Evolutionary conservation across 1,284 basidiomycete genomes (phyloP).

Genomic region (Phenoliferia sp.): DNA sequence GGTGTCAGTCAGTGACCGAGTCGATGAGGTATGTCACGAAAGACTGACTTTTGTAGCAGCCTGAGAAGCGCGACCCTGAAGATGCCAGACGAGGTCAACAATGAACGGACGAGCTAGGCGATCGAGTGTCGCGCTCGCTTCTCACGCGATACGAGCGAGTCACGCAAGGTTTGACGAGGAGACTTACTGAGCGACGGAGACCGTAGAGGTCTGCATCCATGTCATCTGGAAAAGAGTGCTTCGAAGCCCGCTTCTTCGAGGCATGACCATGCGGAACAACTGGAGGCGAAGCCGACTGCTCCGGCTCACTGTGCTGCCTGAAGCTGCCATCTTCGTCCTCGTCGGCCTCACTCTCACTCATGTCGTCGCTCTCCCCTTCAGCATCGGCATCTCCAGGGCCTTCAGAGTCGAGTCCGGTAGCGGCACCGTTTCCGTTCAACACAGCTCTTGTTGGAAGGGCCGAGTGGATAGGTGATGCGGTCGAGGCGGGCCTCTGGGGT

Average conservation of each 20-base stretch:
- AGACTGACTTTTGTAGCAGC: slow-evolving; percentile 10
- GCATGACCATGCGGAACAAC: slow-evolving; percentile 17
- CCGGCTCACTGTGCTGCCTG: neutral
- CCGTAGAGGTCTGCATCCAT: slow-evolving; percentile 37
- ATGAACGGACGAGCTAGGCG: neutral
- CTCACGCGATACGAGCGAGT: neutral
- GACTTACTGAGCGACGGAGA: slow-evolving; percentile 34
- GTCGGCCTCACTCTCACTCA: slow-evolving; percentile 5
- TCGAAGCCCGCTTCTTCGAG: neutral
- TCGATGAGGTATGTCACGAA: neutral
- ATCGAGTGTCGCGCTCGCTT: neutral
- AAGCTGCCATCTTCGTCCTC: slow-evolving; percentile 13
- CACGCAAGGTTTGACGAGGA: neutral
- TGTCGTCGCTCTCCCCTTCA: neutral
- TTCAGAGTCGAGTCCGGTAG: too few species aligned
- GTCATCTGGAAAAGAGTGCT: slow-evolving; percentile 22
- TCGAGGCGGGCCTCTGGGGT: too few species aligned
- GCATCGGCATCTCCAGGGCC: neutral
- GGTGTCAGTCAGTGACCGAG: neutral
- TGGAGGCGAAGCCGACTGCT: neutral
- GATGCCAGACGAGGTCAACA: neutral
- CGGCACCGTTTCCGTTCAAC: too few species aligned
- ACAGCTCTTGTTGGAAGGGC: too few species aligned
- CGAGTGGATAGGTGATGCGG: too few species aligned
- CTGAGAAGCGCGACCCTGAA: slow-evolving; percentile 25